Evolutionary conservation across 2,329 filamentous ascomycete species (phyloP), one percentile per base, ranked within the genome.

Genomic region (Ophiostoma sp.): DNA sequence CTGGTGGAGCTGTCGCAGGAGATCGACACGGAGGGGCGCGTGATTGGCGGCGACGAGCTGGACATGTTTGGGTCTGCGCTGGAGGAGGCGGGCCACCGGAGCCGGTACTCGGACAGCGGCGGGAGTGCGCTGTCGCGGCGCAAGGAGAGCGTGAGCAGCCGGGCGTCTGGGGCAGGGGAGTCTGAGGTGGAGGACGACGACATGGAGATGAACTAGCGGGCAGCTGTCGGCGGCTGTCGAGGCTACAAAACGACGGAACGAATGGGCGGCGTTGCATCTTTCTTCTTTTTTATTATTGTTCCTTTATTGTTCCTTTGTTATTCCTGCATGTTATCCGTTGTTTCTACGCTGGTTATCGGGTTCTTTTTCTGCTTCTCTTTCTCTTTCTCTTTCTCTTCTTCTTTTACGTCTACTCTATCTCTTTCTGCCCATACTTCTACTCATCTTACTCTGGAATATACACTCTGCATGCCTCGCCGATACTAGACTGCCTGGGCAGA

Each of bases 1-100:
- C 84, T 99, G 71, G 90, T 98, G 70, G 94, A 97, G 76, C 85
- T 99, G 11, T 96, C 92, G 69, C 93, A 97, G 79, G 94, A 97
- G 77, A 91, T 97, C 62, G 93, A 97, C 79, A 90, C 89, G 76
- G 95, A 98, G 76, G 93, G 94, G n/a, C 86, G 94, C 35, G 90
- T 99, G 7, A 85, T 98, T 6, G 91, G 91, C 69, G 94, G 94
- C 62, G 92, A 96, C 73, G 93, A 97, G 78, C 82, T 96, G 20
- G 84, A 86, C 73, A 76, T 80, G 76, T 87, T 83, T 72, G 83
- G 83, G 20, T 82, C 82, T 74, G 85, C 83, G 72, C 76, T 73
- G 48, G 64, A 81, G 60, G 81, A 82, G 48, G 71, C 57, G 20
- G 68, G 67, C 7, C 27, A 31, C 27, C 27, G 27, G 27, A 41